Base-by-base conservation (phyloP, 1,284 basidiomycete genomes). In the Sporisorium reilianum region DNA sequence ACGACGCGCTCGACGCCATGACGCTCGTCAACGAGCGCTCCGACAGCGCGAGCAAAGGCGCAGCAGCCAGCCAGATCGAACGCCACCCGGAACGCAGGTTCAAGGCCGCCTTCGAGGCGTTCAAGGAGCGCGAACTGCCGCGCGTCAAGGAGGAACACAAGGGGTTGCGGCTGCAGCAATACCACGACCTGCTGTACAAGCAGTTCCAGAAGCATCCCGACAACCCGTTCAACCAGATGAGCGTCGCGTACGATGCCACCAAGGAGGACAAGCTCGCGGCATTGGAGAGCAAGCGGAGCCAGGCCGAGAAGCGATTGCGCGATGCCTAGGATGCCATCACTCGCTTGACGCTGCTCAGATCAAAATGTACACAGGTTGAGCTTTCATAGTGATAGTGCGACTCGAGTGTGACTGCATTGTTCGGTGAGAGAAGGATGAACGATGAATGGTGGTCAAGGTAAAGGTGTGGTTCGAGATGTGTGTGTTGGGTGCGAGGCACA, bases 1-100 rank as follows among this genome's bases (percentile, higher is more conserved):
- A 99, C 83, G 93, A 95, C 83, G 94, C 94, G 10, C 85, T 99
- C 51, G 95, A 97, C 85, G 89, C 97, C 65, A 86, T 98, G 78
- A 91, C 92, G 64, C 88, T 96, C 3, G 94, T 96, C 12, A 96
- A 90, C 55, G 92, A 93, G 9, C 94, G 93, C 88, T 91, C 90
- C 87, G 95, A 97, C 85, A 97, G 95, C 86, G 93, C 93, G 0
- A 92, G 92, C 66, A 67, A 72, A 16, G 85, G 83, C 8, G 61
- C 78, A 2, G 81, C 82, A 34, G 95, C 95, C 6, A 93, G 92
- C 38, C 89, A 89, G 45, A 89, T 97, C 61, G 95, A 99, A 87
- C 89, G 89, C 54, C 95, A 99, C 88, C 95, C 95, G 53, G 95
- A 99, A 90, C 92, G 94, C 77, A 62, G 90, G 86, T 64, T 60